These are phyloP conservation scores for Penstemon davidsonii DNA, from an alignment of 257 asterid genomes.

Conservation along the genomic window DNA sequence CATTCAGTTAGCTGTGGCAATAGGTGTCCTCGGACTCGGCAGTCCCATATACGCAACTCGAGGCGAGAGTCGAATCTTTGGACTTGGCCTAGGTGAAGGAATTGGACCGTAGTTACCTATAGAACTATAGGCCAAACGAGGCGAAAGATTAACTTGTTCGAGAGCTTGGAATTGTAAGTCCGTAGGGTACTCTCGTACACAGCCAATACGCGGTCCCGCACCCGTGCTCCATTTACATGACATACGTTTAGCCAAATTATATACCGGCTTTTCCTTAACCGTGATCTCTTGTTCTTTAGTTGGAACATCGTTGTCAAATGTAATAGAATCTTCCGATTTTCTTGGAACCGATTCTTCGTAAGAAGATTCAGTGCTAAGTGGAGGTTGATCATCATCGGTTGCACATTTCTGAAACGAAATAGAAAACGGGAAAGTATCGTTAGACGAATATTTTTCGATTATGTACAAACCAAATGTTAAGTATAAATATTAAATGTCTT, in stretches of 20 bases:
- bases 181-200: slow-evolving; percentile 83
- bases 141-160: slow-evolving; percentile 88
- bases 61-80: slow-evolving; percentile 75
- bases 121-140: slow-evolving; percentile 57
- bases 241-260: slow-evolving; percentile 58
- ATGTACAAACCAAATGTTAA: no score
- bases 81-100: slow-evolving; percentile 97
- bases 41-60: slow-evolving; percentile 83
- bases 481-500: no score
- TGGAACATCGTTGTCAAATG: slow-evolving; percentile 21
- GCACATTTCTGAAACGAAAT: slow-evolving; percentile 64
- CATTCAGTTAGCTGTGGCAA: slow-evolving; percentile 47
- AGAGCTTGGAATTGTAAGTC: slow-evolving; percentile 86
- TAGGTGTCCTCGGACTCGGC: slow-evolving; percentile 83
- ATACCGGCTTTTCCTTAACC: slow-evolving; percentile 28
- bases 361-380: slow-evolving; percentile 19
- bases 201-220: slow-evolving; percentile 83
- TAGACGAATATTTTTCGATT: neutral
- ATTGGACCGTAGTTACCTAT: slow-evolving; percentile 64
- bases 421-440: slow-evolving; percentile 17
- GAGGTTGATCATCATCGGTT: slow-evolving; percentile 68
- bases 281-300: slow-evolving; percentile 22
- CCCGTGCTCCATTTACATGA: slow-evolving; percentile 91
- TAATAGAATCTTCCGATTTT: slow-evolving; percentile 27
- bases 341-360: slow-evolving; percentile 35